Evolutionary conservation across 176 grass and related monocot species (phyloP), one percentile per base, ranked within the genome.

Genomic region (Carex littledalei): DNA sequence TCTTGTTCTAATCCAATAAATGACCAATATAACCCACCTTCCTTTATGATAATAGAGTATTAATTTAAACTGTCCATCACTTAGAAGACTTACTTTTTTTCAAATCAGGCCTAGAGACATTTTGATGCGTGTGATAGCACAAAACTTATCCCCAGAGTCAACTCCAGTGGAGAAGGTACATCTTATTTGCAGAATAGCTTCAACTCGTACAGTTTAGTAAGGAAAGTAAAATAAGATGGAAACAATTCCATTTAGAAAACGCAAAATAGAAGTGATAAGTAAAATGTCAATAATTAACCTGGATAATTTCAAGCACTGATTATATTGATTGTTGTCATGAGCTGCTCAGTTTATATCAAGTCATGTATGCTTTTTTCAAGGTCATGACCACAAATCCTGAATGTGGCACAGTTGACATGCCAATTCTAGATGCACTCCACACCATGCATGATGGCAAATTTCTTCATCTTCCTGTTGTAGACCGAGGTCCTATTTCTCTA

Each of bases 301-400:
- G 34, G n/a, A 70, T 43, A 20, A 70, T 39, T 43, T 45, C 39
- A 21, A 53, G 45, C 71, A 53, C 34, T 52, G 71, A 52, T 29
- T 53, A 39, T 52, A 14, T 54, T 54, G 29, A 18, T 31, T 78
- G 24, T 78, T 78, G 74, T 32, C 22, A 57, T 57, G 74, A 78
- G 74, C 14, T 78, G 52, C 74, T 78, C 8, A 2, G 49, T 56
- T 78, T 78, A 18, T 78, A 65, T 82, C 65, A 45, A 58, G 24
- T 14, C 6, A 65, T 65, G 3, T 82, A 7, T 65, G 35, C 22
- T 74, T 89, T 87, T 89, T 12, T 21, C 63, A 89, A 99, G 96
- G 96, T 99, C 71, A 99, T 99, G 96, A 99, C 96, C 52, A 88
- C 90, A 89, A 95, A 91, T 86, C 96, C 96, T 85, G 91, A 99